phyloP scores from a whole-genome alignment of 1,139 yeast genomes.

The Taphrina populina region DNA sequence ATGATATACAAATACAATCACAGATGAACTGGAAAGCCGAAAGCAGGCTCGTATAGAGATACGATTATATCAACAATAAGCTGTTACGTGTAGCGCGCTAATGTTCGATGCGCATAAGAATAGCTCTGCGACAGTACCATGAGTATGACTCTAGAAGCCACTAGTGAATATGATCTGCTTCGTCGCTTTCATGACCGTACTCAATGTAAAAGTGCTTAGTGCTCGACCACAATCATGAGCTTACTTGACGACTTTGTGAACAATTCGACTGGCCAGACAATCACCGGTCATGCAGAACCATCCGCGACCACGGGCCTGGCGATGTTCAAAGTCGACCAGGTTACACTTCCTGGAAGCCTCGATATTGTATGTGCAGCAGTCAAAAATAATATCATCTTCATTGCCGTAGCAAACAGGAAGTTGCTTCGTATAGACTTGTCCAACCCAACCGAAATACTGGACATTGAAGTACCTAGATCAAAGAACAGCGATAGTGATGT shows the following conservation, averaged over 20 bases:
- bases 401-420: constrained; percentile 28
- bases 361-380: constrained; percentile 17
- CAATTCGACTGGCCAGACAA: neutral
- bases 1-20: too few relatives aligned
- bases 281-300: neutral
- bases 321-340: constrained; percentile 27
- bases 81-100: too few relatives aligned
- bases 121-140: too few relatives aligned
- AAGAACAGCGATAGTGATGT: constrained; percentile 41
- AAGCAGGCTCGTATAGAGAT: too few relatives aligned
- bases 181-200: too few relatives aligned
- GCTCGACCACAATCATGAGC: too few relatives aligned
- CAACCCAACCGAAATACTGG: constrained; percentile 19
- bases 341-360: constrained; percentile 25
- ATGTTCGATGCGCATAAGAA: too few relatives aligned
- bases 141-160: too few relatives aligned
- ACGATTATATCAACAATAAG: too few relatives aligned
- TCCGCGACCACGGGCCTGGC: constrained; percentile 4
- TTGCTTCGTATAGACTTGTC: constrained; percentile 26
- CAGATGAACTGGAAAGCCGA: too few relatives aligned
- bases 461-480: constrained; percentile 38
- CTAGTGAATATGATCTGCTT: too few relatives aligned
- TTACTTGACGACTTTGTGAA: constrained; percentile 21
- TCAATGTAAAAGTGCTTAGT: too few relatives aligned
- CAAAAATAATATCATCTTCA: constrained; percentile 22